These are phyloP conservation scores for Stereocaulon alpinum DNA, from an alignment of 495 filamentous ascomycete genomes.

Conservation along the genomic window DNA sequence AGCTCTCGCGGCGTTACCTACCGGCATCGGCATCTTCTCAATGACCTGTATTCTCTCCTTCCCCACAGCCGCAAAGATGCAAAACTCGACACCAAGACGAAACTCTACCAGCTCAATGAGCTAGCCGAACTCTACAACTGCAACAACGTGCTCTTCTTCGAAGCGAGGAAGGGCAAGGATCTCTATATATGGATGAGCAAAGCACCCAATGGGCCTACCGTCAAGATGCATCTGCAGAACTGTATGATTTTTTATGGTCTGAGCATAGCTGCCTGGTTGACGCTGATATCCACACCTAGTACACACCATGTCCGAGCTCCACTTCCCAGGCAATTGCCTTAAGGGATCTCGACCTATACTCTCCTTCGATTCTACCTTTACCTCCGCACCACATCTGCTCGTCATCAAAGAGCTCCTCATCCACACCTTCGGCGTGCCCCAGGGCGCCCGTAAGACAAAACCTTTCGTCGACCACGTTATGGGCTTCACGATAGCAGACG, in stretches of 20 bases:
- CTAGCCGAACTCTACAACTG: slow-evolving; percentile 96
- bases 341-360: slow-evolving; percentile 93
- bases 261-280: not conserved
- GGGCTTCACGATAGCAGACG: slow-evolving; percentile 82
- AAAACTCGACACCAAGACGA: slow-evolving; percentile 93
- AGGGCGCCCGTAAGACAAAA: slow-evolving; percentile 76
- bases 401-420: slow-evolving; percentile 79
- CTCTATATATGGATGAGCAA: slow-evolving; percentile 90
- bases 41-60: slow-evolving; percentile 79
- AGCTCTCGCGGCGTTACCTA: slow-evolving; percentile 83
- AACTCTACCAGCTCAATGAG: slow-evolving; percentile 80
- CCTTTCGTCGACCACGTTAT: slow-evolving; percentile 95
- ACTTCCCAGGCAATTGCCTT: slow-evolving; percentile 93
- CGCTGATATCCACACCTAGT: slow-evolving; percentile 32
- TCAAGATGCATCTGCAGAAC: slow-evolving; percentile 76
- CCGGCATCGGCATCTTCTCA: slow-evolving; percentile 84
- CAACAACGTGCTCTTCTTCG: slow-evolving; percentile 96
- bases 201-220: slow-evolving; percentile 87
- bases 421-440: slow-evolving; percentile 89
- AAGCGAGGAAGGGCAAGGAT: slow-evolving; percentile 90
- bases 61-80: slow-evolving; percentile 89
- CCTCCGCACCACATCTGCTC: slow-evolving; percentile 44
- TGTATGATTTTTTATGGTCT: slow-evolving; percentile 19
- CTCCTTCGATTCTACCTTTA: slow-evolving; percentile 78
- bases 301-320: slow-evolving; percentile 91